phyloP scores from a whole-genome alignment of 2,329 filamentous ascomycete species.

The Sporothrix protearum region DNA sequence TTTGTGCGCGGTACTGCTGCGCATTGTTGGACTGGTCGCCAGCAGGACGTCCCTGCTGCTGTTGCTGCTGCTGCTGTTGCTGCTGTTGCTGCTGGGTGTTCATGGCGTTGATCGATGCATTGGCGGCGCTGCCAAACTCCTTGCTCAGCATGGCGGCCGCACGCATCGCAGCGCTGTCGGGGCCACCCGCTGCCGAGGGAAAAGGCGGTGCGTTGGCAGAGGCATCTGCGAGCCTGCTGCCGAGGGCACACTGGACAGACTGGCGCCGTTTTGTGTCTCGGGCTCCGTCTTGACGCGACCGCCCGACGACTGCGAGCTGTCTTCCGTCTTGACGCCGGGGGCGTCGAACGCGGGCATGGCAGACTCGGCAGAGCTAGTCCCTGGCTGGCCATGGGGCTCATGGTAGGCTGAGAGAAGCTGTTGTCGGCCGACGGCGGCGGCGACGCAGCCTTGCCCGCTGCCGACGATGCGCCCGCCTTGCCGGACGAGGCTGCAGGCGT shows the following conservation, averaged over 20 bases:
- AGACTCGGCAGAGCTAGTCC: slow-evolving; percentile 32
- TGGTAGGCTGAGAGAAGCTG: slow-evolving; percentile 37
- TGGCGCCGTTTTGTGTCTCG: slow-evolving; percentile 5
- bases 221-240: slow-evolving; percentile 4
- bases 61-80: too few species aligned
- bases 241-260: slow-evolving; percentile 2
- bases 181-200: slow-evolving; percentile 32
- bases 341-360: slow-evolving; percentile 30
- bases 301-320: slow-evolving; percentile 20
- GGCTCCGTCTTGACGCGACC: slow-evolving; percentile 30
- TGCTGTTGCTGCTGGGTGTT: slow-evolving; percentile 27
- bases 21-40: slow-evolving; percentile 12
- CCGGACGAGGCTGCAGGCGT: not conserved
- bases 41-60: slow-evolving; percentile 29
- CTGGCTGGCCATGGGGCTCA: slow-evolving; percentile 37
- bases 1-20: slow-evolving; percentile 38
- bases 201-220: slow-evolving; percentile 34
- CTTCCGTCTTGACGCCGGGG: slow-evolving; percentile 13
- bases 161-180: slow-evolving; percentile 48
- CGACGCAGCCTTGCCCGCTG: slow-evolving; percentile 29
- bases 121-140: slow-evolving; percentile 61
- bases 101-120: slow-evolving; percentile 63
- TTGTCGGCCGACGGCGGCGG: slow-evolving; percentile 18
- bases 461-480: not conserved
- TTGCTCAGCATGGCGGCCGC: slow-evolving; percentile 56